Evolutionary conservation across 371 early-diverging fungal species (phyloP), one percentile per base, ranked within the genome.

Genomic region (Rhizomucor pusillus): DNA sequence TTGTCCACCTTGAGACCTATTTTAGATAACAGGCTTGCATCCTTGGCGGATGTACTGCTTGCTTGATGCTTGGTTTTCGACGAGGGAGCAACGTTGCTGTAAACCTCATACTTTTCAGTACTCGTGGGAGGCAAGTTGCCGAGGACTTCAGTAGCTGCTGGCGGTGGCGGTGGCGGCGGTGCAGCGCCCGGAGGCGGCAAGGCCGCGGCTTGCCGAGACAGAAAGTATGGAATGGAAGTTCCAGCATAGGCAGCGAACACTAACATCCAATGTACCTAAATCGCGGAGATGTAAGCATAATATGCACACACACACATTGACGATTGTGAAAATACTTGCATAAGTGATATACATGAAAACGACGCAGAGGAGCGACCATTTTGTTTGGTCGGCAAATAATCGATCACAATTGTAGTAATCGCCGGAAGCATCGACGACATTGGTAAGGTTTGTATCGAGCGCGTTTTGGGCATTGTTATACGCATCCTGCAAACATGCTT

Each of bases 361-460:
- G 11, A 66, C 51, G 20, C 67, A 64, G n/a, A 68, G 18, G 7
- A 78, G 47, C 1, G 67, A 58, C 66, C 75, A 78, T 50, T 78
- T 78, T 20, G 70, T 25, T 56, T 78, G 73, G 45, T 70, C 68
- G 22, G 68, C 41, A 36, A 54, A 74, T n/a, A 78, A 19, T 29
- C 68, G 64, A 29, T 67, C 52, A 19, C 78, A 78, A 23, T 78
- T 74, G 46, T 72, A 78, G n/a, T 61, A 66, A 36, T 74, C 73
- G 0, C 11, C 45, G 13, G 48, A 33, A 11, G 49, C 22, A 19
- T 19, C 24, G 10, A 60, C n/a, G 2, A 45, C 18, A 18, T n/a
- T 33, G 7, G 53, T 52, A 1, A 23, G 24, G 33, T 36, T 36
- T 22, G 36, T n/a, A 7, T 54, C 23, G 16, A 57, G n/a, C 34